Conservation (phyloP, 768 basidiomycete species). For the Lyophyllum shimeji region DNA sequence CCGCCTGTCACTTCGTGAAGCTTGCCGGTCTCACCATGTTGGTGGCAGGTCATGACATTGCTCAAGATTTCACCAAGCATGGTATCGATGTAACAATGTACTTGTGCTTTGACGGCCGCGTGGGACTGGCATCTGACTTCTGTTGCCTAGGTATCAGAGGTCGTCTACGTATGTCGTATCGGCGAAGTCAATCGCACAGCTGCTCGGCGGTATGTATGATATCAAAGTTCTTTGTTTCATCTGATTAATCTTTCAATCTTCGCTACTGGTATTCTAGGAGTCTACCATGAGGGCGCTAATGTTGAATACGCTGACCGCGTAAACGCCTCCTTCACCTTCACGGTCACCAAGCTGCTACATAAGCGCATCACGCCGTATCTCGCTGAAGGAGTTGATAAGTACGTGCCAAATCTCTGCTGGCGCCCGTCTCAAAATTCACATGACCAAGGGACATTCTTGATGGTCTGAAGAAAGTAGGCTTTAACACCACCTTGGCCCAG, state of each 20-base stretch:
- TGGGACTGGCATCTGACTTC: not conserved
- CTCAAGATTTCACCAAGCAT: slow-evolving; percentile 33
- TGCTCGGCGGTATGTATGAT: slow-evolving; percentile 9
- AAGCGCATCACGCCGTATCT: slow-evolving; percentile 11
- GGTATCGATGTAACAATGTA: slow-evolving; percentile 26
- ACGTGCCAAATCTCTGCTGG: not conserved
- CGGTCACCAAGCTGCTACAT: slow-evolving; percentile 8
- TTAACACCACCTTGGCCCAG: slow-evolving; percentile 35
- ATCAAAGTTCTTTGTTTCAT: not conserved
- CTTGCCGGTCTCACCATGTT: not conserved
- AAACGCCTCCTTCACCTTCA: slow-evolving; percentile 13
- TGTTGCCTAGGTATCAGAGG: slow-evolving; percentile 9
- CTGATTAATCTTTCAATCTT: not conserved
- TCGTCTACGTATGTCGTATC: slow-evolving; percentile 14
- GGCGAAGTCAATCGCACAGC: slow-evolving; percentile 9
- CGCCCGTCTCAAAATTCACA: not conserved
- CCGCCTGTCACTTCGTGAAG: not conserved
- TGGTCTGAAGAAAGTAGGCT: slow-evolving; percentile 33
- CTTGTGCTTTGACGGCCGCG: not conserved
- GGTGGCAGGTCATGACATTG: slow-evolving; percentile 42
- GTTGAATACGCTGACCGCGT: slow-evolving; percentile 15
- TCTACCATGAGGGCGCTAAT: slow-evolving; percentile 13
- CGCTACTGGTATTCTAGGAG: not conserved
- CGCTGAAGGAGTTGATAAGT: slow-evolving; percentile 17
- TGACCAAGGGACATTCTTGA: slow-evolving; percentile 34